Evolutionary conservation across 176 grass and related monocot species (phyloP).

Genomic region (Tillandsia fasciculata): DNA sequence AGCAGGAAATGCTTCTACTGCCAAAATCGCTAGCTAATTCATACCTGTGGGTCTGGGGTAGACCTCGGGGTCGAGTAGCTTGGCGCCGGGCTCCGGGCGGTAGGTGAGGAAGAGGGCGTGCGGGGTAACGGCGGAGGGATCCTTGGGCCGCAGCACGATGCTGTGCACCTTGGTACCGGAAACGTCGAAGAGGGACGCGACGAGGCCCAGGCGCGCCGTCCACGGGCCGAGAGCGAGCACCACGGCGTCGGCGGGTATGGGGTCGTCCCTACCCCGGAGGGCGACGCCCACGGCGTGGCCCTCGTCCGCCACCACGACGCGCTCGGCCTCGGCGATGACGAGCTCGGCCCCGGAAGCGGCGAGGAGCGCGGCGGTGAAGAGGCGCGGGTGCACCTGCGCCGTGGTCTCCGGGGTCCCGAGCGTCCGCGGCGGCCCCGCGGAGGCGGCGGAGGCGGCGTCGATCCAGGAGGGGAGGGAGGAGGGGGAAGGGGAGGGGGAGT

Average conservation of each 20-base stretch:
- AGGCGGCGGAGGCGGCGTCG: slow-evolving; percentile 36
- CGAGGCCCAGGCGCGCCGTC: slow-evolving; percentile 38
- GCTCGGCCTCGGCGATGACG: slow-evolving; percentile 59
- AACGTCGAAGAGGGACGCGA: slow-evolving; percentile 53
- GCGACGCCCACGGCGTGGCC: slow-evolving; percentile 45
- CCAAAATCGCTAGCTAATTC: no score
- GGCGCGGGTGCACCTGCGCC: slow-evolving; percentile 75
- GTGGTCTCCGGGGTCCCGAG: slow-evolving; percentile 68
- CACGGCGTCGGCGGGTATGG: slow-evolving; percentile 53
- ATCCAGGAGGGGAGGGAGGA: slow-evolving; percentile 52
- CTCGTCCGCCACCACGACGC: slow-evolving; percentile 32
- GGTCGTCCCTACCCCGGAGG: slow-evolving; percentile 33
- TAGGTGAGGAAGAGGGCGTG: slow-evolving; percentile 87
- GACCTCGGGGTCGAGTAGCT: slow-evolving; percentile 80
- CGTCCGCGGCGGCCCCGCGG: slow-evolving; percentile 30
- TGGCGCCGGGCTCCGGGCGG: slow-evolving; percentile 56
- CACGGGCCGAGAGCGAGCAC: slow-evolving; percentile 85
- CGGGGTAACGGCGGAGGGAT: slow-evolving; percentile 56
- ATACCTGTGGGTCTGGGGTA: slow-evolving; percentile 76
- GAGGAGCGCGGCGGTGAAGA: slow-evolving; percentile 71
- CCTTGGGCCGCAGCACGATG: slow-evolving; percentile 59
- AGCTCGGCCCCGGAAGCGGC: slow-evolving; percentile 60
- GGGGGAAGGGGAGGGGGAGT: background rate
- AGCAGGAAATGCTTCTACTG: no score
- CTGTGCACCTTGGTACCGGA: slow-evolving; percentile 75